These are phyloP conservation scores for Verticillium tricorpus DNA, from an alignment of 2,329 filamentous ascomycete species.

Conservation along the genomic window DNA sequence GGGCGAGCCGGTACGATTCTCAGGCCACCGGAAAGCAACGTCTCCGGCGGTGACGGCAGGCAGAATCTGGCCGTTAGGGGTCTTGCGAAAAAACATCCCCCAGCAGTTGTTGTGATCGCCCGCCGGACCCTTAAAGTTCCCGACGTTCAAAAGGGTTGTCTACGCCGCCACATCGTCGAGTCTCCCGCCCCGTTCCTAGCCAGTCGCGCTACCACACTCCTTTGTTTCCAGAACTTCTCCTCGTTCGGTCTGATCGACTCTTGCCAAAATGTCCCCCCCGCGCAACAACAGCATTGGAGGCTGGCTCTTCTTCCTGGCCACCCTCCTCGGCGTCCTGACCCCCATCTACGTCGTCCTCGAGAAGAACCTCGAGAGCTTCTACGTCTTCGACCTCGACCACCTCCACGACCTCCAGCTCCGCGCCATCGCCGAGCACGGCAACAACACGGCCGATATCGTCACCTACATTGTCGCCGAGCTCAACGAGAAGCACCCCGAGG, in stretches of 20 bases:
- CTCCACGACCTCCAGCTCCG: conserved; percentile 65
- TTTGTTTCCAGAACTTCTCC: neutral
- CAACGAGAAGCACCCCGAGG: conserved; percentile 40
- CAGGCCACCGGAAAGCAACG: conserved; percentile 9
- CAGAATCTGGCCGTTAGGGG: conserved; percentile 9
- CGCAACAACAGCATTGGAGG: conserved; percentile 19
- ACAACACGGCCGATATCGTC: conserved; percentile 68
- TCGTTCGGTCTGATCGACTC: neutral
- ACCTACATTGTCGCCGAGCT: conserved; percentile 67
- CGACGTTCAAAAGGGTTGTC: neutral
- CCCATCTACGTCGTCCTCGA: conserved; percentile 53
- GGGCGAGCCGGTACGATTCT: neutral
- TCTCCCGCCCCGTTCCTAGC: neutral
- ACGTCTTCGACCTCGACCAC: conserved; percentile 67
- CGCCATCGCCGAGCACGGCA: conserved; percentile 64
- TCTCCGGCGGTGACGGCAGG: conserved; percentile 11
- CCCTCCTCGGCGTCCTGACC: conserved; percentile 50
- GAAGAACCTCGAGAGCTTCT: conserved; percentile 59
- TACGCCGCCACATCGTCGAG: neutral
- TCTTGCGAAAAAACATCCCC: conserved; percentile 16
- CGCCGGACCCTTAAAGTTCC: neutral
- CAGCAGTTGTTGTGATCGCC: neutral
- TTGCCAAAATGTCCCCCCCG: neutral
- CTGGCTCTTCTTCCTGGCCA: conserved; percentile 44
- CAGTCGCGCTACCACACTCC: conserved; percentile 5